Evolutionary conservation across 768 basidiomycete genomes (phyloP).

Genomic region (Naganishia onofrii): DNA sequence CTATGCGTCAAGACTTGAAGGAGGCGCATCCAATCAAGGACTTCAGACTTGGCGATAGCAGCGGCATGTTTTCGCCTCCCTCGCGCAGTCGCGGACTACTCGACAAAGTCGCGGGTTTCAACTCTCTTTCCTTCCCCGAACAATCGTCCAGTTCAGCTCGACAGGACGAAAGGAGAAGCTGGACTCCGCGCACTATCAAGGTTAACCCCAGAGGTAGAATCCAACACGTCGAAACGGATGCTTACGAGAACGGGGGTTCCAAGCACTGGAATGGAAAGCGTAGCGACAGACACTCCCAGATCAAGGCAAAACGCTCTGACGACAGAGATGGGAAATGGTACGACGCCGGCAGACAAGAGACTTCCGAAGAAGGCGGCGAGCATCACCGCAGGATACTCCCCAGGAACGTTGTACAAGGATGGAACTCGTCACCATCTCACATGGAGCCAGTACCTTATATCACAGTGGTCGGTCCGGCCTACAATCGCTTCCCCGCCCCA

Average conservation of each 20-base stretch:
- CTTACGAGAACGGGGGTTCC: background rate
- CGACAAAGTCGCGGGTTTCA: constrained; percentile 8
- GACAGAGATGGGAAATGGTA: background rate
- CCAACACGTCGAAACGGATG: background rate
- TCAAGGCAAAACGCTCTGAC: background rate
- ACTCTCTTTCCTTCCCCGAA: background rate
- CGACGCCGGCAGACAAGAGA: background rate
- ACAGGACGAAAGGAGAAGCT: background rate
- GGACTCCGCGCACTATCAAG: constrained; percentile 6
- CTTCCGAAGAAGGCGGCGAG: background rate
- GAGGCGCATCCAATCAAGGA: background rate
- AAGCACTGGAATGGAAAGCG: background rate
- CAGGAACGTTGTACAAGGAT: constrained; percentile 2
- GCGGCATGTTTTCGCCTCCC: background rate
- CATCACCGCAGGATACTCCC: constrained; percentile 3
- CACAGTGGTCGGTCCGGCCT: background rate
- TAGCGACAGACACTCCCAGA: background rate
- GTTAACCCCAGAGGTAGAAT: background rate
- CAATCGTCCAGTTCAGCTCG: background rate
- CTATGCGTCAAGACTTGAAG: background rate
- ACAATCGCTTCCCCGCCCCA: background rate
- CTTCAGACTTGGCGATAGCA: background rate
- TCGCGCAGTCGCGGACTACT: constrained; percentile 1
- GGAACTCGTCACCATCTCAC: background rate
- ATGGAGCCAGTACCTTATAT: background rate